These are phyloP conservation scores for Carex pumila DNA, from an alignment of 176 grass and related monocot genomes.

Conservation along the genomic window DNA sequence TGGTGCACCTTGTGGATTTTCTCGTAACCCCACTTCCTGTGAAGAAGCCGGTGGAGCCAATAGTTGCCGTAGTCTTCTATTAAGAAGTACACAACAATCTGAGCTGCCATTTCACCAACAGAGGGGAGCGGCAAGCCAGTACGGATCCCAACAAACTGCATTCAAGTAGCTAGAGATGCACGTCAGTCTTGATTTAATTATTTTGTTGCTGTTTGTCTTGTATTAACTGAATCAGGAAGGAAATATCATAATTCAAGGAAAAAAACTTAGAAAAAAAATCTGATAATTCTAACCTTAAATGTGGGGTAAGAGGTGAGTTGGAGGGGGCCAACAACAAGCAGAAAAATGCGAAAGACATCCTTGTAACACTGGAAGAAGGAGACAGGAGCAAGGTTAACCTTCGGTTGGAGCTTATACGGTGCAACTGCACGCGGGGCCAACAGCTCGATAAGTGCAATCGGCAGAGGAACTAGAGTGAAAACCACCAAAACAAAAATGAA, in stretches of 20 bases:
- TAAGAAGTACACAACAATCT: conserved; percentile 73
- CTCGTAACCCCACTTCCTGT: conserved; percentile 69
- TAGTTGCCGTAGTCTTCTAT: conserved; percentile 88
- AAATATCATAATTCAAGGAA: neutral
- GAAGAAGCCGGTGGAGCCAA: conserved; percentile 80
- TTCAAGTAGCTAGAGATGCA: neutral
- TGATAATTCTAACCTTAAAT: conserved; percentile 47
- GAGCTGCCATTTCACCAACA: conserved; percentile 52
- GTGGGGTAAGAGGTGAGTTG: conserved; percentile 64
- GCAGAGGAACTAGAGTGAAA: conserved; percentile 74
- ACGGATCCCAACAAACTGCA: conserved; percentile 73
- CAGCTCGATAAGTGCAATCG: conserved; percentile 73
- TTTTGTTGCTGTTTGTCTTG: no score
- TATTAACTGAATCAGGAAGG: no score
- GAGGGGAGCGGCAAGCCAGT: conserved; percentile 59
- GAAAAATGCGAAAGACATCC: conserved; percentile 57
- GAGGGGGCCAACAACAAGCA: conserved; percentile 68
- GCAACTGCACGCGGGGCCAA: conserved; percentile 30
- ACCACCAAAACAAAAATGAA: conserved; percentile 66
- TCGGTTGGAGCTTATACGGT: conserved; percentile 77
- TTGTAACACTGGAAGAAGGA: conserved; percentile 67
- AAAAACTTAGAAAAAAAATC: neutral
- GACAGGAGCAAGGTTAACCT: conserved; percentile 35
- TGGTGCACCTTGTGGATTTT: conserved; percentile 80
- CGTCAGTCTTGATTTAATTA: neutral